Conservation (phyloP, 2,329 filamentous ascomycete species). For the Aspergillus sclerotialis region DNA sequence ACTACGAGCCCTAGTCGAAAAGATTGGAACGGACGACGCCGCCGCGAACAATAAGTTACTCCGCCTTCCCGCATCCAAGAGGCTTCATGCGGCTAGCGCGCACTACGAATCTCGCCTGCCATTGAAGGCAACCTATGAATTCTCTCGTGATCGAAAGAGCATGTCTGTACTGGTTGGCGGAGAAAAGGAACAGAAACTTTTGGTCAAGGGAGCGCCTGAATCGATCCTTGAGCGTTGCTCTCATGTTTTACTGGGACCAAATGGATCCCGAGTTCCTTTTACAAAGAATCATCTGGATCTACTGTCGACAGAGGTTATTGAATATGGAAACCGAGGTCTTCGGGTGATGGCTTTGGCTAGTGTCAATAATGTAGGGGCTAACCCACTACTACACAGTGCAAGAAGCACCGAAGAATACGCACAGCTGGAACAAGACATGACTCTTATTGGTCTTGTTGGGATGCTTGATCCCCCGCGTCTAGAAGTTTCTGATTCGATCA, state of each 20-base stretch:
- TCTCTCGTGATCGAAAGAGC: constrained; percentile 95
- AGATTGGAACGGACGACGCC: constrained; percentile 76
- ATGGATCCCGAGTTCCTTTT: constrained; percentile 70
- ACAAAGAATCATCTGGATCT: constrained; percentile 62
- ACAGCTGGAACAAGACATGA: constrained; percentile 87
- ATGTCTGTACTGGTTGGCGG: constrained; percentile 90
- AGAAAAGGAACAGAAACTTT: constrained; percentile 65
- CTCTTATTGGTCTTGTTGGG: constrained; percentile 82
- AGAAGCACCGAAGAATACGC: constrained; percentile 79
- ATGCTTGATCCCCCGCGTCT: constrained; percentile 96
- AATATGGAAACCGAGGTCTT: constrained; percentile 86
- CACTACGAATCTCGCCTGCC: constrained; percentile 72
- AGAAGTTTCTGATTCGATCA: constrained; percentile 79
- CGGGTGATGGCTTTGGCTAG: constrained; percentile 91
- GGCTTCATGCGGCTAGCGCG: constrained; percentile 73
- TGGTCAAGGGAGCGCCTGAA: constrained; percentile 96
- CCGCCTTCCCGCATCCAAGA: constrained; percentile 47
- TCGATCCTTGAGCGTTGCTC: constrained; percentile 90
- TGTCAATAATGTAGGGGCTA: constrained; percentile 65
- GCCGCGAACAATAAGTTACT: constrained; percentile 47
- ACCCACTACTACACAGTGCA: constrained; percentile 64
- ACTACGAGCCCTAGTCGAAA: constrained; percentile 83
- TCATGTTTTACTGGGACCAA: constrained; percentile 66
- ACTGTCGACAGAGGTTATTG: constrained; percentile 71
- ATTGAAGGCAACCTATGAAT: constrained; percentile 84